Evolutionary conservation across 176 grass and related monocot species (phyloP).

Genomic region (Elymus sibiricus): DNA sequence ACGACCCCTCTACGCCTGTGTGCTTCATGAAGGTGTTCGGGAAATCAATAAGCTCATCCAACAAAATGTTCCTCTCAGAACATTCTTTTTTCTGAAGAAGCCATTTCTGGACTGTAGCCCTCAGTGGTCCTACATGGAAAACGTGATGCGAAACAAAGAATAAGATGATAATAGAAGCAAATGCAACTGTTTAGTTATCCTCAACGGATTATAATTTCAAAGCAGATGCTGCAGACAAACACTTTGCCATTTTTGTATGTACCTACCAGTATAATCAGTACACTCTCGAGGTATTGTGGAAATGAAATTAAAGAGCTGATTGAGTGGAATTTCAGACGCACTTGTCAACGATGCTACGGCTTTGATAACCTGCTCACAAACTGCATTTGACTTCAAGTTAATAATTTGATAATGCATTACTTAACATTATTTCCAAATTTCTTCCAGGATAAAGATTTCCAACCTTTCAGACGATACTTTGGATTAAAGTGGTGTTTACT

Average conservation of each 20-base stretch:
- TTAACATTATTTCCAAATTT: constrained; percentile 14
- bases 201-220: background rate
- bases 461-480: constrained; percentile 97
- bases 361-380: constrained; percentile 82
- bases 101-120: constrained; percentile 68
- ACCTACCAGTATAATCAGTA: constrained; percentile 74
- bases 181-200: background rate
- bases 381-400: constrained; percentile 46
- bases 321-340: constrained; percentile 63
- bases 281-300: constrained; percentile 84
- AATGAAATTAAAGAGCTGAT: constrained; percentile 82
- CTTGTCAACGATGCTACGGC: constrained; percentile 68
- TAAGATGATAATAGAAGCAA: background rate
- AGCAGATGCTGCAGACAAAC: constrained; percentile 2
- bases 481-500: constrained; percentile 98
- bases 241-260: background rate
- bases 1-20: constrained; percentile 30
- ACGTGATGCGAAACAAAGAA: background rate
- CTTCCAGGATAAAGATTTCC: background rate
- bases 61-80: constrained; percentile 39
- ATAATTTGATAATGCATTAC: constrained; percentile 27
- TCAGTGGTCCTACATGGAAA: constrained; percentile 57
- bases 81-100: constrained; percentile 47
- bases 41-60: constrained; percentile 74
- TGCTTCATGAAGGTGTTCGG: constrained; percentile 60